Conservation (phyloP, 192 early-diverging fungal genomes). For the Tieghemiomyces parasiticus region DNA sequence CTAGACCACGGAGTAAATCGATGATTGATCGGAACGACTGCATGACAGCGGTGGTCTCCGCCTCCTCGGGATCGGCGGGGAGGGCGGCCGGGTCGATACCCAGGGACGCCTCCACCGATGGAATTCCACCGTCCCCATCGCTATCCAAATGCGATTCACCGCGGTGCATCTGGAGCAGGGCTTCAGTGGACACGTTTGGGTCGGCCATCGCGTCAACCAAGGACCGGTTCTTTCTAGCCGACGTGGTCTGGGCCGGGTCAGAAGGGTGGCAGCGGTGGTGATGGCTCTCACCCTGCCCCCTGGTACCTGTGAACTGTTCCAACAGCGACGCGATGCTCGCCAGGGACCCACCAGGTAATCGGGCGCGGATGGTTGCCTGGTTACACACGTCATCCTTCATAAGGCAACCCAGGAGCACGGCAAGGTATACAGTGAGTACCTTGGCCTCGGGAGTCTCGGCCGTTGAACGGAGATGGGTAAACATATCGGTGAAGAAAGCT, state of each 20-base stretch:
- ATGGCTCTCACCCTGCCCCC: too few relatives aligned
- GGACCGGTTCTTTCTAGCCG: background rate
- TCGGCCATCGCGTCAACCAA: background rate
- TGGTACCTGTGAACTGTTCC: background rate
- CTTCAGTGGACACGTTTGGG: background rate
- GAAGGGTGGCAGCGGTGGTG: too few relatives aligned
- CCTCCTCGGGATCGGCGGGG: too few relatives aligned
- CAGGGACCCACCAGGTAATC: conserved; percentile 4
- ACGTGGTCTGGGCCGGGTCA: background rate
- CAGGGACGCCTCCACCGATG: background rate
- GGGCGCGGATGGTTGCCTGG: background rate
- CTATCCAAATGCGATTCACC: too few relatives aligned
- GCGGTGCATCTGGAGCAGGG: background rate
- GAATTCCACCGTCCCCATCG: too few relatives aligned
- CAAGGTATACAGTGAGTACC: conserved; percentile 3
- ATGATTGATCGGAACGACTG: conserved; percentile 1
- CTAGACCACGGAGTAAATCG: background rate
- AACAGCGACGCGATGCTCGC: background rate
- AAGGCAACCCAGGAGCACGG: conserved; percentile 5
- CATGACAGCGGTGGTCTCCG: too few relatives aligned
- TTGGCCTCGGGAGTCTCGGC: background rate
- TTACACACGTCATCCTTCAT: conserved; percentile 1
- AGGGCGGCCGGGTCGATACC: too few relatives aligned
- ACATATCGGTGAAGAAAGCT: background rate
- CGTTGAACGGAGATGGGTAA: background rate